phyloP scores from a whole-genome alignment of 2,329 filamentous ascomycete species.

The Colletotrichum lindemuthianum region DNA sequence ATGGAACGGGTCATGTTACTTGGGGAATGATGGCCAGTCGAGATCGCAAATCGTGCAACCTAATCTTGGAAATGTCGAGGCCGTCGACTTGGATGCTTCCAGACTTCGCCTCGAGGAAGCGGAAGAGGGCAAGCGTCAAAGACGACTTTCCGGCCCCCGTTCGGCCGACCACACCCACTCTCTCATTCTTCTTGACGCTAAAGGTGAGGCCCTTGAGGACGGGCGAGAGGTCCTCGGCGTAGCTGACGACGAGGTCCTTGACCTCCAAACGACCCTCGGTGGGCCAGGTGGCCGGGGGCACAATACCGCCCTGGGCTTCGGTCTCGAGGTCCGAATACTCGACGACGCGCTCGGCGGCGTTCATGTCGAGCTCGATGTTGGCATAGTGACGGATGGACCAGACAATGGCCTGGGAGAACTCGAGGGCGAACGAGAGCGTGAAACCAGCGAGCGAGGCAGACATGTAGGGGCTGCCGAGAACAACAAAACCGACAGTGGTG shows the following conservation, averaged over 20 bases:
- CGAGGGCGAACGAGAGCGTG: slow-evolving; percentile 76
- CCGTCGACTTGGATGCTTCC: slow-evolving; percentile 78
- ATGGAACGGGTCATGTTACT: slow-evolving; percentile 39
- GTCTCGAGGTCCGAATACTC: slow-evolving; percentile 78
- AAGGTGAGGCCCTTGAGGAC: slow-evolving; percentile 78
- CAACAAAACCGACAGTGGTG: slow-evolving; percentile 70
- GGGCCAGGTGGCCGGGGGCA: slow-evolving; percentile 79
- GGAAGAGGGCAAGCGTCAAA: slow-evolving; percentile 79
- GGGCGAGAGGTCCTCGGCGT: slow-evolving; percentile 76
- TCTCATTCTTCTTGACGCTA: slow-evolving; percentile 71
- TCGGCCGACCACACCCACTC: slow-evolving; percentile 80
- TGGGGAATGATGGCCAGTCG: slow-evolving; percentile 82
- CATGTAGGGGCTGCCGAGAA: slow-evolving; percentile 69
- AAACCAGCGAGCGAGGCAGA: slow-evolving; percentile 80
- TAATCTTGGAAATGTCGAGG: slow-evolving; percentile 77
- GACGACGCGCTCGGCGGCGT: slow-evolving; percentile 78
- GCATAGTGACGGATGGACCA: slow-evolving; percentile 76
- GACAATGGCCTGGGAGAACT: slow-evolving; percentile 72
- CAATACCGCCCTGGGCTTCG: slow-evolving; percentile 69
- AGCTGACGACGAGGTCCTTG: slow-evolving; percentile 75
- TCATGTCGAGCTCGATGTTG: slow-evolving; percentile 81
- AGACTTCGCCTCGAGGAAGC: slow-evolving; percentile 75
- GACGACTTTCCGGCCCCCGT: slow-evolving; percentile 84
- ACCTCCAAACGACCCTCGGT: slow-evolving; percentile 78
- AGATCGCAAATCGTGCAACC: slow-evolving; percentile 75